A percentile compares a stretch with the other conserved stretches of the same genome.
These are phyloP conservation scores for Trichophyton schoenleinii DNA, from an alignment of 2,329 filamentous ascomycete species.

Conservation along the genomic window DNA sequence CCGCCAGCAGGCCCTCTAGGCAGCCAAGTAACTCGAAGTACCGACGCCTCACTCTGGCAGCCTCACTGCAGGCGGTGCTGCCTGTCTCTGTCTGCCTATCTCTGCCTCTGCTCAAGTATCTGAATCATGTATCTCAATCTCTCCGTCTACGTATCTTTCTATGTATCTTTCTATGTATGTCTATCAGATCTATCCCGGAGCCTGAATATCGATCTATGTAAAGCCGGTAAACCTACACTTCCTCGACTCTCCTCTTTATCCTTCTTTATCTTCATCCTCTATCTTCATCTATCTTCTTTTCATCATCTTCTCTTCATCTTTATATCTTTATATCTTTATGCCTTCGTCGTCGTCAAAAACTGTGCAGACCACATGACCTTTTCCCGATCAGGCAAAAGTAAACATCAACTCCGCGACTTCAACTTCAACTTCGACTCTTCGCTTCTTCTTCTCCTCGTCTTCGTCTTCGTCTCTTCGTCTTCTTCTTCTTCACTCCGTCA, in stretches of 20 bases:
- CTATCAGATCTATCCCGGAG: too few relatives aligned
- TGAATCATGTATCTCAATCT: neutral
- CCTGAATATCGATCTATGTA: too few relatives aligned
- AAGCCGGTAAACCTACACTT: too few relatives aligned
- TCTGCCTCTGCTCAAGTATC: too few relatives aligned
- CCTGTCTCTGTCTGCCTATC: neutral
- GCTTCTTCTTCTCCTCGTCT: neutral
- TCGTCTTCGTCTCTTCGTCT: neutral
- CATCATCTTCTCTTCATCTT: neutral
- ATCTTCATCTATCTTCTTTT: neutral
- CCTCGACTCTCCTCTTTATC: neutral
- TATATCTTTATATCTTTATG: neutral
- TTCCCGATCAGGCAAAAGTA: neutral
- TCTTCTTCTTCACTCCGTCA: neutral
- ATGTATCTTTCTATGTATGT: too few relatives aligned
- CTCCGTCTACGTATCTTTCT: neutral
- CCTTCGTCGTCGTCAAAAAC: neutral
- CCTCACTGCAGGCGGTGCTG: neutral
- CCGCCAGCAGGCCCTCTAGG: neutral
- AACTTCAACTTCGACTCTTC: slow-evolving; percentile 1
- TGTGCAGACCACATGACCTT: neutral
- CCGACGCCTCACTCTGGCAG: slow-evolving; percentile 1
- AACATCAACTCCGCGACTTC: neutral
- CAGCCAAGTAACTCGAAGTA: neutral
- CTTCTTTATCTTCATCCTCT: neutral